Conservation (phyloP, 2,329 filamentous ascomycete genomes). For the Fusarium proliferatum region DNA sequence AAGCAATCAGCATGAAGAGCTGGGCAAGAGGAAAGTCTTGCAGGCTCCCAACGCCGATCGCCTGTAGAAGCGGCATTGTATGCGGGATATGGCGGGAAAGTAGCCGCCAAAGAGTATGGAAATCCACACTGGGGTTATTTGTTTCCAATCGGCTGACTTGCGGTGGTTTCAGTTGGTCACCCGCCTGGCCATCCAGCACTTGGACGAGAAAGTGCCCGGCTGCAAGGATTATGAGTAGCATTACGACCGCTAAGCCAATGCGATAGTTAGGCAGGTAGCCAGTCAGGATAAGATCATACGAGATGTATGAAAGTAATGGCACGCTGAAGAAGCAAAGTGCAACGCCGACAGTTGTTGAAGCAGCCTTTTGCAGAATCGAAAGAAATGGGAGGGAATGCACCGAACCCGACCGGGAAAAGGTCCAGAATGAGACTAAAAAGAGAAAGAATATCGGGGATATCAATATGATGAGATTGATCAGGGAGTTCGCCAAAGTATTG, state of each 20-base stretch:
- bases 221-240: not conserved
- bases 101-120: not conserved
- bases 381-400: not conserved
- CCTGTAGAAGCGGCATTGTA: not conserved
- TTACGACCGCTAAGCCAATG: not conserved
- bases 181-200: not conserved
- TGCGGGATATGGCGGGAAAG: not conserved
- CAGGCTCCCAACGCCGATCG: not conserved
- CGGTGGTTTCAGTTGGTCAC: not conserved
- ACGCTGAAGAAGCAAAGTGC: constrained; percentile 5
- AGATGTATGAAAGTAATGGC: not conserved
- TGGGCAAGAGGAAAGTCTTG: not conserved
- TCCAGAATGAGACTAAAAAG: not conserved
- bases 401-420: not conserved
- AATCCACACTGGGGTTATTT: not conserved
- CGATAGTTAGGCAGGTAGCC: not conserved
- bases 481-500: not conserved
- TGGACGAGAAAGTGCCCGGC: not conserved
- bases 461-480: not conserved
- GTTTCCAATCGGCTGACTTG: rapidly evolving
- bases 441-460: not conserved
- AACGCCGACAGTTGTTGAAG: not conserved
- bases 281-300: not conserved
- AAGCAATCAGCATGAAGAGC: not conserved
- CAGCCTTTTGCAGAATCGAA: not conserved